These are phyloP conservation scores for Aureobasidium mangrovei DNA, from an alignment of 2,329 filamentous ascomycete genomes.

Conservation along the genomic window DNA sequence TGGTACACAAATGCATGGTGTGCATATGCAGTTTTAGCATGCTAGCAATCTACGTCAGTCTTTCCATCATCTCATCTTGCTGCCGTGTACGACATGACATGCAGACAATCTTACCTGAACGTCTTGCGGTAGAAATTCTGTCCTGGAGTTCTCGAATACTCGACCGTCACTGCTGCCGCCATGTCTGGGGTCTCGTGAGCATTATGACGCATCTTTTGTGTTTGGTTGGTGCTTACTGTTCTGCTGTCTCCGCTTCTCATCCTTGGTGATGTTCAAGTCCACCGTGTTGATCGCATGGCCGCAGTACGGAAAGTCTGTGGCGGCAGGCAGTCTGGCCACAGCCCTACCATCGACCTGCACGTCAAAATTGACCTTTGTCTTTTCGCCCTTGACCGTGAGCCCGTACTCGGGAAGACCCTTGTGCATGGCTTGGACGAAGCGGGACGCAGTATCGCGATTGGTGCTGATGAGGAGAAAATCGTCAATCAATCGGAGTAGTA, in stretches of 20 bases:
- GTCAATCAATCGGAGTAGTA: conserved; percentile 78
- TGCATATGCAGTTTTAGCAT: conserved; percentile 80
- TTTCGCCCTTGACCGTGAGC: conserved; percentile 63
- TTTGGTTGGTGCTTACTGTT: conserved; percentile 38
- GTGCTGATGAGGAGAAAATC: conserved; percentile 87
- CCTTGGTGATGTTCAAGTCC: conserved; percentile 67
- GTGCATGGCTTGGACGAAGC: conserved; percentile 75
- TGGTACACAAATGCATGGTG: conserved; percentile 71
- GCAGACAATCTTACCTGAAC: conserved; percentile 40
- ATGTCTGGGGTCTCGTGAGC: conserved; percentile 34
- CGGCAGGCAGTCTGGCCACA: conserved; percentile 32
- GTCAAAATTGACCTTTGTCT: conserved; percentile 80
- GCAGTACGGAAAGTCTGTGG: conserved; percentile 73
- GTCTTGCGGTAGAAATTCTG: conserved; percentile 73
- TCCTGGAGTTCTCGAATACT: conserved; percentile 63
- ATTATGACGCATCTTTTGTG: background rate
- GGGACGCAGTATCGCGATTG: conserved; percentile 54
- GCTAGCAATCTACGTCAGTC: conserved; percentile 23
- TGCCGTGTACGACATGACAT: conserved; percentile 56
- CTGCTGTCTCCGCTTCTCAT: conserved; percentile 46
- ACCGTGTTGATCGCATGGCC: conserved; percentile 66
- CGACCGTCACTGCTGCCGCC: conserved; percentile 68
- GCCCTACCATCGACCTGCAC: conserved; percentile 50
- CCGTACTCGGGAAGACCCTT: conserved; percentile 70
- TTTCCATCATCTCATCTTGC: background rate